A percentile compares a stretch with the other conserved stretches of the same genome.
These are phyloP conservation scores for Citrus hindsii DNA, from an alignment of 345 rosid genomes.

Conservation along the genomic window DNA sequence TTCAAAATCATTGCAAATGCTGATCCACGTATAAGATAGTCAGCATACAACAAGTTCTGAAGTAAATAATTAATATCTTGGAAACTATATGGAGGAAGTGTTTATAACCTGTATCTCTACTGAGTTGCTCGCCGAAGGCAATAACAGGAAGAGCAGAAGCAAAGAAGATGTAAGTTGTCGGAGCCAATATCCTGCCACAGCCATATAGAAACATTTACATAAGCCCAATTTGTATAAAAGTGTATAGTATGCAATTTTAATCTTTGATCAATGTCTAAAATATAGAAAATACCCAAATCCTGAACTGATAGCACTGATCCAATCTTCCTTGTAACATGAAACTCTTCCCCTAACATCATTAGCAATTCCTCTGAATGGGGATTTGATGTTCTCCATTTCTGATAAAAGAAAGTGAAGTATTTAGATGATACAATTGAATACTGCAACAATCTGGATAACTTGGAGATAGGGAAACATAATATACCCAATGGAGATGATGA, in stretches of 20 bases:
- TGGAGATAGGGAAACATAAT: background rate
- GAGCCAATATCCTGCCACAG: slow-evolving; percentile 60
- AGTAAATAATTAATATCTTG: background rate
- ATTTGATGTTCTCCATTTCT: slow-evolving; percentile 42
- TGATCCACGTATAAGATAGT: background rate
- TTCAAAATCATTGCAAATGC: background rate
- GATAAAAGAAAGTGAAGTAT: background rate
- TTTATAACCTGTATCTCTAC: slow-evolving; percentile 62
- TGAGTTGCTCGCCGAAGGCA: slow-evolving; percentile 83
- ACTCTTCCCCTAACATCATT: slow-evolving; percentile 56
- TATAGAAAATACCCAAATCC: slow-evolving; percentile 41
- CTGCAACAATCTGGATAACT: background rate
- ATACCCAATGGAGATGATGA: background rate
- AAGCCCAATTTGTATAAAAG: background rate
- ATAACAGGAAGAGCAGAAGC: slow-evolving; percentile 88
- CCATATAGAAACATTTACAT: background rate
- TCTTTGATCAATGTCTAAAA: background rate
- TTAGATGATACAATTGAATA: background rate
- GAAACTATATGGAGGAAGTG: background rate
- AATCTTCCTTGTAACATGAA: slow-evolving; percentile 65
- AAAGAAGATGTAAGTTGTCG: slow-evolving; percentile 78
- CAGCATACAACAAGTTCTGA: background rate
- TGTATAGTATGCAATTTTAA: background rate
- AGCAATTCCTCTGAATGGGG: slow-evolving; percentile 48
- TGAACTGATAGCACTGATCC: slow-evolving; percentile 51